Conservation (phyloP, 106 monocot species). For the Vanilla planifolia region DNA sequence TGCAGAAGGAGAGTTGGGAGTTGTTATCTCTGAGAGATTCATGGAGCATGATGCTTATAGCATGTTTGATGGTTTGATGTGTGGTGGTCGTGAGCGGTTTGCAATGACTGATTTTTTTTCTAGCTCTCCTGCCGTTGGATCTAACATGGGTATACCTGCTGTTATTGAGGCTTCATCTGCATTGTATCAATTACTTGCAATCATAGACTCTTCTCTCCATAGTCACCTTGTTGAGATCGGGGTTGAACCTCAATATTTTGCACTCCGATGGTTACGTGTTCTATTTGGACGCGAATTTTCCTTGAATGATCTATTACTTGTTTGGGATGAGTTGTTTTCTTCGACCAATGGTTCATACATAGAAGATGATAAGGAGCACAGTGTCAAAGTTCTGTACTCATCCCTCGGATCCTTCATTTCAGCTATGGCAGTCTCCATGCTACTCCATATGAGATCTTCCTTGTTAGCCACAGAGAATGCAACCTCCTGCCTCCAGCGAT, state of each 20-base stretch:
- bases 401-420: constrained; percentile 58
- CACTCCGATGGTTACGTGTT: constrained; percentile 75
- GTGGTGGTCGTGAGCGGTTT: constrained; percentile 47
- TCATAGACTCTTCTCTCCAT: constrained; percentile 59
- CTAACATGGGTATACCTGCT: constrained; percentile 45
- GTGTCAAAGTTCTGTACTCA: constrained; percentile 40
- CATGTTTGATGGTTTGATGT: constrained; percentile 75
- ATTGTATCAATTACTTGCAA: constrained; percentile 59
- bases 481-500: constrained; percentile 62
- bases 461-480: constrained; percentile 65
- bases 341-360: constrained; percentile 25
- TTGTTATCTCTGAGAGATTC: constrained; percentile 74
- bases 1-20: constrained; percentile 74
- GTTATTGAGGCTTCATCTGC: constrained; percentile 69
- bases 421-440: constrained; percentile 64
- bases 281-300: constrained; percentile 78
- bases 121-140: constrained; percentile 20
- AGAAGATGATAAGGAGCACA: constrained; percentile 25
- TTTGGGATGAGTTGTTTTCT: constrained; percentile 86
- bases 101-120: constrained; percentile 76
- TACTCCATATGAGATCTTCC: constrained; percentile 58
- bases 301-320: constrained; percentile 47
- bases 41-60: constrained; percentile 83
- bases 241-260: constrained; percentile 87
- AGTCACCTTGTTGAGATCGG: constrained; percentile 62